Evolutionary conservation across 805 yeast genomes (phyloP).

Genomic region (Candida maris): DNA sequence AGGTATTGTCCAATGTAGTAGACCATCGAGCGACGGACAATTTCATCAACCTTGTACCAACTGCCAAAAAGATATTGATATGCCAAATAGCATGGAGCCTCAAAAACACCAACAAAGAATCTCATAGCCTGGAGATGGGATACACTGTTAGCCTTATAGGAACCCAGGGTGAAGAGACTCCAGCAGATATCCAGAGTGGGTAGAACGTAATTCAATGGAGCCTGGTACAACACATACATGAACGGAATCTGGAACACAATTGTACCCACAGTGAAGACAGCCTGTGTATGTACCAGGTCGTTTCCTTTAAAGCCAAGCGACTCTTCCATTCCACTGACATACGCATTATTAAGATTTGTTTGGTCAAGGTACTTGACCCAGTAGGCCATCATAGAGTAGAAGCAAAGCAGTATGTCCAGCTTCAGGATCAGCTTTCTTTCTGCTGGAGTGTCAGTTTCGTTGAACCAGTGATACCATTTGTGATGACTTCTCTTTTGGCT

Average conservation of each 20-base stretch:
- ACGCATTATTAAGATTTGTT: slow-evolving; percentile 53
- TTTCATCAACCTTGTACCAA: slow-evolving; percentile 53
- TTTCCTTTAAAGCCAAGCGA: slow-evolving; percentile 30
- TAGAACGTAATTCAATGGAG: slow-evolving; percentile 50
- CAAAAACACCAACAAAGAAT: slow-evolving; percentile 64
- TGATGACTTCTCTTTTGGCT: slow-evolving; percentile 17
- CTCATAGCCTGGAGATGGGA: slow-evolving; percentile 55
- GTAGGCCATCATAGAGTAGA: slow-evolving; percentile 54
- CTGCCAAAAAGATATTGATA: slow-evolving; percentile 56
- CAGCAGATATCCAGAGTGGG: slow-evolving; percentile 60
- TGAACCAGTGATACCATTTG: slow-evolving; percentile 55
- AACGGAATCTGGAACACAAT: slow-evolving; percentile 60
- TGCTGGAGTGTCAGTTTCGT: slow-evolving; percentile 44
- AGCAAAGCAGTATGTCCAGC: slow-evolving; percentile 49
- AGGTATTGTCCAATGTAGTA: slow-evolving; percentile 61
- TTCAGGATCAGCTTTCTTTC: slow-evolving; percentile 45
- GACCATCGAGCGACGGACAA: slow-evolving; percentile 57
- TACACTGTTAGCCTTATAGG: slow-evolving; percentile 47
- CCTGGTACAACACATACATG: slow-evolving; percentile 50
- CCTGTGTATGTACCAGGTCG: slow-evolving; percentile 25
- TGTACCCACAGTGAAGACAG: slow-evolving; percentile 41
- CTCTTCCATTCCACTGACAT: slow-evolving; percentile 64
- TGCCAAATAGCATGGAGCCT: slow-evolving; percentile 61
- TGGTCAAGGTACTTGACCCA: slow-evolving; percentile 68
- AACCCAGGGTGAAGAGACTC: slow-evolving; percentile 59